Evolutionary conservation across 164 flowering plant species (phyloP).

Genomic region (Buxus sempervirens): DNA sequence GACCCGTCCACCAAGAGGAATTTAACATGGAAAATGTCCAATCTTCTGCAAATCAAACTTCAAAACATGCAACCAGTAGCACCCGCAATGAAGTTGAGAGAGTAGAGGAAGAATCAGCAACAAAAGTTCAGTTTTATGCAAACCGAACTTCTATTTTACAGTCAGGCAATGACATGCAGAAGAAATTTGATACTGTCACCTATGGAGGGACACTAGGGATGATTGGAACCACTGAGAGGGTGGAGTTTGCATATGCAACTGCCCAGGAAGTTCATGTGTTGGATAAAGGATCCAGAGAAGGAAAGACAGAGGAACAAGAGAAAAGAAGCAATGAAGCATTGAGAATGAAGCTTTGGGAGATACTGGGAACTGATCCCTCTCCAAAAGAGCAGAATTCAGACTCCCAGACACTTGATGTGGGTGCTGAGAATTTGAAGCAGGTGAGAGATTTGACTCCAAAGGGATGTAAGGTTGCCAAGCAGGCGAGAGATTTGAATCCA

Average conservation of each 20-base stretch:
- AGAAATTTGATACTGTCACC: slow-evolving; percentile 21
- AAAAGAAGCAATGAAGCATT: slow-evolving; percentile 40
- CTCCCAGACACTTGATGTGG: slow-evolving; percentile 24
- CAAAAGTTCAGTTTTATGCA: slow-evolving; percentile 27
- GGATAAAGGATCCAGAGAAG: slow-evolving; percentile 22
- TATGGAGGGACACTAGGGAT: slow-evolving; percentile 24
- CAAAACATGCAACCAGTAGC: slow-evolving; percentile 15
- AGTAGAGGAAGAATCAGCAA: slow-evolving; percentile 19
- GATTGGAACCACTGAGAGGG: slow-evolving; percentile 22
- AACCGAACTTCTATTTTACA: slow-evolving; percentile 27
- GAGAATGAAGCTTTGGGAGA: slow-evolving; percentile 68
- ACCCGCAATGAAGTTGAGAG: slow-evolving; percentile 17
- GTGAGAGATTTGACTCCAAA: slow-evolving; percentile 13
- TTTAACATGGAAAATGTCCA: slow-evolving; percentile 23
- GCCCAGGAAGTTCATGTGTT: slow-evolving; percentile 25
- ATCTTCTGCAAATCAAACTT: slow-evolving; percentile 19
- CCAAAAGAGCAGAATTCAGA: slow-evolving; percentile 30
- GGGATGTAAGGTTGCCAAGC: slow-evolving; percentile 20
- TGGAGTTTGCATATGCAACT: slow-evolving; percentile 31
- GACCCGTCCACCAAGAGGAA: slow-evolving; percentile 26
- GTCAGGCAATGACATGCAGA: slow-evolving; percentile 23
- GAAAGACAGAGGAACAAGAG: slow-evolving; percentile 25
- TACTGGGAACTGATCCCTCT: slow-evolving; percentile 57
- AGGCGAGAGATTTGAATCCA: slow-evolving; percentile 12
- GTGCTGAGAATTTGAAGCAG: slow-evolving; percentile 21